Evolutionary conservation across 306 rosid genomes (phyloP), one percentile per base, ranked within the genome.

Genomic region (Quercus wislizeni): DNA sequence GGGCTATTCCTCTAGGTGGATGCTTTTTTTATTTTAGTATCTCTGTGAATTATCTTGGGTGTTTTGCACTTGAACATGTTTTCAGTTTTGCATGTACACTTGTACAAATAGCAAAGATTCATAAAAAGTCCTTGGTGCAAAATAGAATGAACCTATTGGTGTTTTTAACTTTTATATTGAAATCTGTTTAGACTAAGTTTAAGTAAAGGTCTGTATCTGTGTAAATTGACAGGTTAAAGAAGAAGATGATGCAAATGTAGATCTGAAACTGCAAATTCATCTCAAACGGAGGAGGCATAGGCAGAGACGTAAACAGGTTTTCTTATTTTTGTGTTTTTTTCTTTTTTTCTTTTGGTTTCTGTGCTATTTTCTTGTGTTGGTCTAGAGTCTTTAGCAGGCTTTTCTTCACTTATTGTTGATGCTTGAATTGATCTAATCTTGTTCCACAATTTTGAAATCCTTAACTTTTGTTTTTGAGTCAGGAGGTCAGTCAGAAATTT

Each of bases 211-310:
- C 69, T 69, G 17, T 78, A 69, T 88, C 41, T 28, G 10, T 81
- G 17, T 73, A 14, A 28, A 63, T 74, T 76, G 41, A 56, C 83
- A 95, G 99, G 96, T 95, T 67, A 95, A 92, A 87, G 99, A 94
- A 89, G 99, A 95, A 80, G 99, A 95, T 74, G 99, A 95, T 80
- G 97, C 84, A 52, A 83, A 84, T 71, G 84, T 90, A 83, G 97
- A 90, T 82, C 85, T 38, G 75, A 87, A 88, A 86, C 97, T 95
- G 77, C 96, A 91, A 71, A 80, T 82, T 69, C 94, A 54, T 85
- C 86, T 95, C 89, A 92, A 95, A 87, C 84, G 80, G 49, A 87
- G 86, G 90, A 90, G 97, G 83, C 74, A 83, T 80, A 88, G 27
- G 71, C 91, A 87, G 87, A 91, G 88, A 85, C 79, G 79, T 64